Evolutionary conservation across 805 yeast genomes (phyloP), one percentile per base, ranked within the genome.

Genomic region (Debaryomyces prosopidis): DNA sequence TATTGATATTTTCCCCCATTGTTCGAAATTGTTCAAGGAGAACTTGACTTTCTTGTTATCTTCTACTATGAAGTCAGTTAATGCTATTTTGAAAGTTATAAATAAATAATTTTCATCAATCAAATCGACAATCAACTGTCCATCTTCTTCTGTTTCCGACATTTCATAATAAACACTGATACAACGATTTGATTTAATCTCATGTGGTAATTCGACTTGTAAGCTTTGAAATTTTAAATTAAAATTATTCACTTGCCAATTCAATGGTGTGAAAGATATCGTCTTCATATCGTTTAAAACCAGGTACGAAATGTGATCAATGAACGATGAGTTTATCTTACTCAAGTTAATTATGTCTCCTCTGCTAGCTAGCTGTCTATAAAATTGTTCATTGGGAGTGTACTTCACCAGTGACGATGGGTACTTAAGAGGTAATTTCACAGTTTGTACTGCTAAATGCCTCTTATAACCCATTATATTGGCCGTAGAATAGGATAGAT

Each of bases 1-100:
- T 31, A 79, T 77, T 6, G 87, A 77, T 43, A 84, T 80, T 47
- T 73, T 73, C 44, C 88, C 81, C 94, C 95, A 89, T 37, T 76
- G 66, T 42, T 61, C 58, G 44, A 78, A 66, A 30, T 64, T 68
- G 39, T 59, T 60, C 37, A 68, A 51, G 2, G 52, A 44, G 37
- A 66, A 59, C 14, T 54, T 43, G 36, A 52, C 39, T 6, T 48
- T 51, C 2, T 49, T 42, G 16, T 30, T 30, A 19, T 54, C 46
- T 10, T 55, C 53, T 4, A 51, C 40, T n/a, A 67, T 36, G 50
- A 85, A 84, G 44, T 77, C 73, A 2, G 66, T 54, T 8, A 75
- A 50, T 14, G 68, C 62, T 23, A 86, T 49, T 3, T 62, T 56
- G 27, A 83, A 50, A 0, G 88, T 79, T 34, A 82, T 69, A 18